These are phyloP conservation scores for Calonectria hongkongensis DNA, from an alignment of 2,329 filamentous ascomycete genomes.

Conservation along the genomic window DNA sequence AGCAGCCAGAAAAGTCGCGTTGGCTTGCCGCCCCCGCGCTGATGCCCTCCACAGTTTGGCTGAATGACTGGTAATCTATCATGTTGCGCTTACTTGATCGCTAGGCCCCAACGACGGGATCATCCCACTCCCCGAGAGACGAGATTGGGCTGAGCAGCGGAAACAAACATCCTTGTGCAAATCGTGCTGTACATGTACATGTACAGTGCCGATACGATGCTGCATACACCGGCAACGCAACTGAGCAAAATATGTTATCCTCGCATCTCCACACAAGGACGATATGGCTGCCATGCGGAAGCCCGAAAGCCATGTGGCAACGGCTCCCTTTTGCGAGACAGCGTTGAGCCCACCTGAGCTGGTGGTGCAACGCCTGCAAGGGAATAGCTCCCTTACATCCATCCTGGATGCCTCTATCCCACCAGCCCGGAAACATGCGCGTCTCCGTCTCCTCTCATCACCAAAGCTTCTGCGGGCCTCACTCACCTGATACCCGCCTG, in stretches of 20 bases:
- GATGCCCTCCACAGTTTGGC: constrained; percentile 9
- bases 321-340: constrained; percentile 29
- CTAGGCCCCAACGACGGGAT: constrained; percentile 16
- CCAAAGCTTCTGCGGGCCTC: constrained; percentile 21
- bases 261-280: constrained; percentile 26
- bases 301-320: constrained; percentile 40
- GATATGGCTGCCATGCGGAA: constrained; percentile 35
- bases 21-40: constrained; percentile 24
- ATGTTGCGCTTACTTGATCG: constrained; percentile 28
- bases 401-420: constrained; percentile 15
- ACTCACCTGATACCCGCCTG: constrained; percentile 26
- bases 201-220: neutral
- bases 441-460: constrained; percentile 26
- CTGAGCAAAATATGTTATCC: constrained; percentile 20
- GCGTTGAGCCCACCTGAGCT: constrained; percentile 25
- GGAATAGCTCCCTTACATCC: neutral
- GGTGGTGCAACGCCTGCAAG: constrained; percentile 33
- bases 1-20: constrained; percentile 32
- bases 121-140: constrained; percentile 14
- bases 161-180: constrained; percentile 8
- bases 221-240: neutral
- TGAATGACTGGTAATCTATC: constrained; percentile 39
- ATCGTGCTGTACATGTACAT: neutral
- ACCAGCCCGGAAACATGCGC: constrained; percentile 22
- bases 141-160: neutral